These are phyloP conservation scores for Botrytis fragariae DNA, from an alignment of 2,329 filamentous ascomycete species.

Conservation along the genomic window DNA sequence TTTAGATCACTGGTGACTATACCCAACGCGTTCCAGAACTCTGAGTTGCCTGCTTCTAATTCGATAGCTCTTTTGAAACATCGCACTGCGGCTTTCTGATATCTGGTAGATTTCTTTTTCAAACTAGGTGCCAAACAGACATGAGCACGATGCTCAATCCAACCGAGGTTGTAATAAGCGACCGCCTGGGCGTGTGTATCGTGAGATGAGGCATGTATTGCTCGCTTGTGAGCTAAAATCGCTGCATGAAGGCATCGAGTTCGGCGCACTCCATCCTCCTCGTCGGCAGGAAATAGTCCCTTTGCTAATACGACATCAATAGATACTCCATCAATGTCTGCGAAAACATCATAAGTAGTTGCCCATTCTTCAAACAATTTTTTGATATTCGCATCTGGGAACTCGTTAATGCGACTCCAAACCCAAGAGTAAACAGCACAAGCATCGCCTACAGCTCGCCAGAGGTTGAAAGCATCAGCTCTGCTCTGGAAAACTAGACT, in stretches of 20 bases:
- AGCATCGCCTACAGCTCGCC: slow-evolving; percentile 89
- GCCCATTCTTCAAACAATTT: slow-evolving; percentile 56
- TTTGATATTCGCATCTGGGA: slow-evolving; percentile 59
- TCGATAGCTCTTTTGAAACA: slow-evolving; percentile 97
- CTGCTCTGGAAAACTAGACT: slow-evolving; percentile 58
- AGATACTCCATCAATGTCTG: slow-evolving; percentile 66
- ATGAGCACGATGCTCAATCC: slow-evolving; percentile 85
- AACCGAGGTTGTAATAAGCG: slow-evolving; percentile 96
- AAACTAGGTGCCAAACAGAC: slow-evolving; percentile 55
- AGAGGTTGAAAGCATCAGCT: slow-evolving; percentile 81
- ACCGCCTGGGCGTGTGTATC: slow-evolving; percentile 88
- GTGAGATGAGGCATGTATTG: slow-evolving; percentile 67
- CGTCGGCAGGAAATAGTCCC: slow-evolving; percentile 36
- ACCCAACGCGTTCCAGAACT: slow-evolving; percentile 96
- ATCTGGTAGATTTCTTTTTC: slow-evolving; percentile 60
- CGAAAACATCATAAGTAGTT: slow-evolving; percentile 58
- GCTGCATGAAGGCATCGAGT: slow-evolving; percentile 64
- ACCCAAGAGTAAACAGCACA: slow-evolving; percentile 80
- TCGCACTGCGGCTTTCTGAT: slow-evolving; percentile 76
- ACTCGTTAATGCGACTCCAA: slow-evolving; percentile 61
- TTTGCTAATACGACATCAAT: slow-evolving; percentile 41
- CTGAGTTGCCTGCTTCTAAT: slow-evolving; percentile 86
- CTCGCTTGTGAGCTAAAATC: slow-evolving; percentile 84
- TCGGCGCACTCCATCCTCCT: slow-evolving; percentile 44
- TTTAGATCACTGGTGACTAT: slow-evolving; percentile 86